Conservation (phyloP, 495 filamentous ascomycete genomes). For the Neurospora africana region DNA sequence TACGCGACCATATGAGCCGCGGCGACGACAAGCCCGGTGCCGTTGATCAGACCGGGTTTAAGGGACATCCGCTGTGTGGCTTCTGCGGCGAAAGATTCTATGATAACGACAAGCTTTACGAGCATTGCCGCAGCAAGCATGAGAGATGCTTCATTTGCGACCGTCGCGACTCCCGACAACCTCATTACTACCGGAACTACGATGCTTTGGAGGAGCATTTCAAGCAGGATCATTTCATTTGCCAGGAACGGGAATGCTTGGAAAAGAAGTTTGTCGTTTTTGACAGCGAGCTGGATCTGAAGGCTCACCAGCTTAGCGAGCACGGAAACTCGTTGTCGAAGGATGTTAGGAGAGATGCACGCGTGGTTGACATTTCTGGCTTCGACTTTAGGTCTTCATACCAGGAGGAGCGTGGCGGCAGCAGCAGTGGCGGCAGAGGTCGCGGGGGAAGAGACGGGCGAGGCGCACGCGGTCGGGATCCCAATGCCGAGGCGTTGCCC, state of each 20-base stretch:
- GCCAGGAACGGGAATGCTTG: slow-evolving; percentile 72
- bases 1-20: slow-evolving; percentile 77
- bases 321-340: slow-evolving; percentile 37
- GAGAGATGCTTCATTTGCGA: slow-evolving; percentile 96
- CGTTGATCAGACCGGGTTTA: slow-evolving; percentile 89
- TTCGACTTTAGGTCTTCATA: slow-evolving; percentile 73
- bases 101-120: slow-evolving; percentile 87
- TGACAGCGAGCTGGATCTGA: slow-evolving; percentile 83
- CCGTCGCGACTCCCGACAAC: slow-evolving; percentile 51
- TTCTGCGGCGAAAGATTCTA: slow-evolving; percentile 93
- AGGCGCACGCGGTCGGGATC: slow-evolving; percentile 41
- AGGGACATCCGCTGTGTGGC: slow-evolving; percentile 85
- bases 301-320: slow-evolving; percentile 37
- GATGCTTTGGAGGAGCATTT: slow-evolving; percentile 77
- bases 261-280: slow-evolving; percentile 99
- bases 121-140: slow-evolving; percentile 84
- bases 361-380: slow-evolving; percentile 72
- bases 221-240: slow-evolving; percentile 75
- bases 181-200: slow-evolving; percentile 86
- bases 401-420: slow-evolving; percentile 49
- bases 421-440: slow-evolving; percentile 36
- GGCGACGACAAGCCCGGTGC: slow-evolving; percentile 90
- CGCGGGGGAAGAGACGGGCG: slow-evolving; percentile 28
- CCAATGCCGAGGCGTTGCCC: slow-evolving; percentile 68
- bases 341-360: slow-evolving; percentile 72